phyloP scores from a whole-genome alignment of 495 filamentous ascomycete species.

The Tetracladium marchalianum region DNA sequence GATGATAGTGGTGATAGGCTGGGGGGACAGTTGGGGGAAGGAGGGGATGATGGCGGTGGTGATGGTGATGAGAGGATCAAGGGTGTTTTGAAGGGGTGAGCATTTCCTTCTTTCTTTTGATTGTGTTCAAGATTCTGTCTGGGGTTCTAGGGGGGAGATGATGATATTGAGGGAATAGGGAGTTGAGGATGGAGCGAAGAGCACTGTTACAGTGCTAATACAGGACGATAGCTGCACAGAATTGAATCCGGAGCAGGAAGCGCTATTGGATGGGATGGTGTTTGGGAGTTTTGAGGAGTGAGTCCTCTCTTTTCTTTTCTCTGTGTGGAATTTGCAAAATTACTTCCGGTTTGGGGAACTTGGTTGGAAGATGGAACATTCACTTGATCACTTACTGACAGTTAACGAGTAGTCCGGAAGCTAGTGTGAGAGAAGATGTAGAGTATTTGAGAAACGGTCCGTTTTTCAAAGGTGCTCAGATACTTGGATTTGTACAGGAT shows the following conservation, averaged over 20 bases:
- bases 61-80: conserved; percentile 9
- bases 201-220: no score
- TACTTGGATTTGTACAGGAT: conserved; percentile 17
- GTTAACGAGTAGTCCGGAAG: conserved; percentile 4
- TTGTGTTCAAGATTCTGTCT: no score
- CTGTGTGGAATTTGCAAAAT: neutral
- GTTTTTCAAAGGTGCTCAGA: conserved; percentile 16
- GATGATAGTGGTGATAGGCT: conserved; percentile 1
- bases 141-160: neutral
- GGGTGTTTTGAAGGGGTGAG: conserved; percentile 1
- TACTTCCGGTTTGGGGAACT: neutral
- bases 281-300: conserved; percentile 10
- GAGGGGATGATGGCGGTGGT: no score
- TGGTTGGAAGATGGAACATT: neutral
- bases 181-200: no score
- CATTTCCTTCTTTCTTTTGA: no score
- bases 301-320: neutral
- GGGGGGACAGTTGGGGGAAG: no score
- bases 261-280: conserved; percentile 1
- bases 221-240: no score
- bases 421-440: conserved; percentile 17
- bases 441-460: conserved; percentile 4
- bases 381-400: neutral
- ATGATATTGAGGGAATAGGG: conserved; percentile 4
- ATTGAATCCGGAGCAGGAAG: neutral